Base-by-base conservation (phyloP, 371 early-diverging fungal genomes). In the Rhizomucor pusillus region DNA sequence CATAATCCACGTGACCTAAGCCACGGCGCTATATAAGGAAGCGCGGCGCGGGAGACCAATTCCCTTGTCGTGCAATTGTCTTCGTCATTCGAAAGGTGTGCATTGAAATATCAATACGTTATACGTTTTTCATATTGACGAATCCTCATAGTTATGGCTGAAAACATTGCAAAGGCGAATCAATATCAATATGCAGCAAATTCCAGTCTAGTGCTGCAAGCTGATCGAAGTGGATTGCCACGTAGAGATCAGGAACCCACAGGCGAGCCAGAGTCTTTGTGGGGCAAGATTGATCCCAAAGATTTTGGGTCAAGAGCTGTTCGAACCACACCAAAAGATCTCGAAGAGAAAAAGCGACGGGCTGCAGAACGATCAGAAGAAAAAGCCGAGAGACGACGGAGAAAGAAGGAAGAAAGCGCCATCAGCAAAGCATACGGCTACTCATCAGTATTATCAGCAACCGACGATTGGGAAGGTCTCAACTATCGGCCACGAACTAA, bases 211-310 rank as follows among this genome's bases (percentile, higher is more conserved):
- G 98, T 98, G 3, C 81, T 96, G 19, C 90, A 90, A 47, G 88
- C 92, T 18, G 92, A 94, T 67, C 82, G 98, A 23, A 82, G 91
- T 50, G 81, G 80, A 11, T 71, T 88, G 36, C 86, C 92, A 29
- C 88, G 94, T 23, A 82, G 97, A 50, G 92, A 90, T 78, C 81
- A 93, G 54, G 97, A 97, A 65, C 95, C 96, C 20, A 89, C 92
- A 20, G 97, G 97, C n/a, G 97, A 97, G 62, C 90, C 94, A 24
- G 97, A 94, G 65, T 80, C 95, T 3, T 76, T 98, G 29, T 87
- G 80, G 76, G 97, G 97, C 25, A 81, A 85, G 41, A 88, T 97
- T 16, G 82, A 92, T 67, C 81, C 87, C 9, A 88, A 86, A 62
- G 84, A 86, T 29, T 92, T 98, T 75, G 99, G 99, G 51, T 79